phyloP scores from a whole-genome alignment of 2,329 filamentous ascomycete species.

The Claviceps citrina region DNA sequence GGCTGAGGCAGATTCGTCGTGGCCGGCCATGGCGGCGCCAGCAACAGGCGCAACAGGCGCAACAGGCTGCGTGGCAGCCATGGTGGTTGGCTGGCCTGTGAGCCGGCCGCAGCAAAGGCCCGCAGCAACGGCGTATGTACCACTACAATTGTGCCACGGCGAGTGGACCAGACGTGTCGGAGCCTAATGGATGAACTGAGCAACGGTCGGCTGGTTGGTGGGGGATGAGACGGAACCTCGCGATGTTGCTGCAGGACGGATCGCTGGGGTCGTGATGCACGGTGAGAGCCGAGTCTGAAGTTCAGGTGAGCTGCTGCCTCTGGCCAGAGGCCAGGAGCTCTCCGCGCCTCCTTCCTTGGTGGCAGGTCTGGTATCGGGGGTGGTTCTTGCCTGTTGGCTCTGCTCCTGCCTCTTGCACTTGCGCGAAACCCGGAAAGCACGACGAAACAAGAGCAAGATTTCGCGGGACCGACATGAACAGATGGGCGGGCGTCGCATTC shows the following conservation, averaged over 20 bases:
- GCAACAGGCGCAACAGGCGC: too few species aligned
- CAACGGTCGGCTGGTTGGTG: not conserved
- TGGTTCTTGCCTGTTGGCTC: not conserved
- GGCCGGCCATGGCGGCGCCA: not conserved
- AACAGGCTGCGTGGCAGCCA: conserved; percentile 2
- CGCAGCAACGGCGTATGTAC: not conserved
- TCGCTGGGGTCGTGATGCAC: not conserved
- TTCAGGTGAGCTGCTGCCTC: conserved; percentile 1
- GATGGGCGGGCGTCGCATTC: not conserved
- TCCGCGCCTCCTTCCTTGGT: conserved; percentile 1
- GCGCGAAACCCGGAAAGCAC: too few species aligned
- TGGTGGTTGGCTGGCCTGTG: not conserved
- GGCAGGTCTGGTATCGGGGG: not conserved
- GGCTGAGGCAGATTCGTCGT: not conserved
- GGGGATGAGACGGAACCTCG: not conserved
- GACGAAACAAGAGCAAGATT: not conserved
- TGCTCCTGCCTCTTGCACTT: not conserved
- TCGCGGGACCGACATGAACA: not conserved
- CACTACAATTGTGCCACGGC: too few species aligned
- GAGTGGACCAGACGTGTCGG: not conserved
- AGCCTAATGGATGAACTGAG: not conserved
- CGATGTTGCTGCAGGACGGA: not conserved
- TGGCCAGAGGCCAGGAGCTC: not conserved
- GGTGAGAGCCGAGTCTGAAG: too few species aligned
- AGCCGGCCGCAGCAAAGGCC: conserved; percentile 1